A percentile compares a stretch with the other conserved stretches of the same genome.
Evolutionary conservation across 345 rosid species (phyloP).

Genomic region (Lenwebbia sp.): DNA sequence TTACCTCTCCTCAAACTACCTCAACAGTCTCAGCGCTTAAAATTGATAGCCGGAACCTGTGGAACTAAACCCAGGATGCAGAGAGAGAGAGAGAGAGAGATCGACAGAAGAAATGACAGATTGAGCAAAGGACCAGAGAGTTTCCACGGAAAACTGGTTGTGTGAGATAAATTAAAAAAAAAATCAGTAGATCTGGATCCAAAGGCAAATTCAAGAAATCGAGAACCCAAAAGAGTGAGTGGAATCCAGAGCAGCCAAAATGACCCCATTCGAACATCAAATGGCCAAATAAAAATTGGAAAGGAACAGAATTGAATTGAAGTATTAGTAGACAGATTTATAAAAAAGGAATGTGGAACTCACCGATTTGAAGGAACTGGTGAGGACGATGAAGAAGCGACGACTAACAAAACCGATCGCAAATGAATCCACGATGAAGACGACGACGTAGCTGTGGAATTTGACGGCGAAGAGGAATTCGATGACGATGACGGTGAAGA

Average conservation of each 20-base stretch:
- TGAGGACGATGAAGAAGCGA: constrained; percentile 47
- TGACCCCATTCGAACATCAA: neutral
- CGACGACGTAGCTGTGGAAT: constrained; percentile 31
- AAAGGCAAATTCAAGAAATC: neutral
- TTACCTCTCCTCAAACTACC: neutral
- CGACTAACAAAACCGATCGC: constrained; percentile 52
- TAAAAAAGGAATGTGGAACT: constrained; percentile 9
- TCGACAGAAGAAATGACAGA: neutral
- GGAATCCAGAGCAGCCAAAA: neutral
- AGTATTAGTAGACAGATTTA: neutral
- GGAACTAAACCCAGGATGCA: neutral
- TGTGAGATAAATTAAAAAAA: neutral
- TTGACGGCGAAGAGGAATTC: constrained; percentile 24
- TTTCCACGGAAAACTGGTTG: neutral
- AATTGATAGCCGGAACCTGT: neutral
- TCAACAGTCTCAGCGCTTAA: neutral
- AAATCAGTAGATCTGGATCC: neutral
- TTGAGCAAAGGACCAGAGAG: neutral
- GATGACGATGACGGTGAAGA: constrained; percentile 24
- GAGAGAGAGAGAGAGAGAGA: neutral
- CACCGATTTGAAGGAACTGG: constrained; percentile 38
- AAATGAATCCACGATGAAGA: constrained; percentile 57
- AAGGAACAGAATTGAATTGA: neutral
- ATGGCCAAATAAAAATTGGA: neutral
- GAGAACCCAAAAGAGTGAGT: neutral